These are phyloP conservation scores for Earliella scabrosa DNA, from an alignment of 1,284 basidiomycete genomes.

Conservation along the genomic window DNA sequence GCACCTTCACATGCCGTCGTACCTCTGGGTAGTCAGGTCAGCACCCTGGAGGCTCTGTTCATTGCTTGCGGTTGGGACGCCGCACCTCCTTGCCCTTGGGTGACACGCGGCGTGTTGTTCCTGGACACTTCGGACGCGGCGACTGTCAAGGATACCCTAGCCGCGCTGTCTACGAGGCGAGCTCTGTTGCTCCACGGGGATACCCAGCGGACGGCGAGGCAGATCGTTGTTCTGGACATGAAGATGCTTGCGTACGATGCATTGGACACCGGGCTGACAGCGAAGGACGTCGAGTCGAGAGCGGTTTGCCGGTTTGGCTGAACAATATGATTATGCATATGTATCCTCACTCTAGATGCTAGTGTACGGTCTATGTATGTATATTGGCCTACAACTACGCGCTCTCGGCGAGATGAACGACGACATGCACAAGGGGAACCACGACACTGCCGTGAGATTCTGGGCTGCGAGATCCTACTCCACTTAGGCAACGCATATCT, in stretches of 20 bases:
- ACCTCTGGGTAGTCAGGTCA: conserved; percentile 25
- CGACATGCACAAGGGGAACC: too few species aligned
- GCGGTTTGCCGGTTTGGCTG: conserved; percentile 29
- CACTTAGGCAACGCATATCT: too few species aligned
- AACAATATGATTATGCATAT: neutral
- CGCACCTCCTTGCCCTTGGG: conserved; percentile 22
- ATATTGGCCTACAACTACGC: too few species aligned
- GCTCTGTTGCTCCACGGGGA: neutral
- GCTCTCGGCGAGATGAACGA: too few species aligned
- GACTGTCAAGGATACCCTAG: conserved; percentile 14
- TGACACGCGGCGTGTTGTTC: conserved; percentile 31
- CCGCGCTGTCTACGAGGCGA: conserved; percentile 16
- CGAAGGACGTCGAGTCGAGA: conserved; percentile 17
- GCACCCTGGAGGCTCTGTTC: conserved; percentile 29
- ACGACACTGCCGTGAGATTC: too few species aligned
- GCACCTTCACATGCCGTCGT: conserved; percentile 26
- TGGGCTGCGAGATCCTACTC: too few species aligned
- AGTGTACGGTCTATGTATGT: neutral
- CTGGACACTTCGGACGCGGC: conserved; percentile 25
- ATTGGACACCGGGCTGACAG: conserved; percentile 13
- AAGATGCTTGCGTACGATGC: conserved; percentile 25
- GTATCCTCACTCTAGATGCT: neutral
- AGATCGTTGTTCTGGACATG: conserved; percentile 29
- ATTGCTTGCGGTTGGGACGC: conserved; percentile 30
- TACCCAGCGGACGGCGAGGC: conserved; percentile 2